phyloP scores from a whole-genome alignment of 495 filamentous ascomycete species.

The Xylaria telfairii region DNA sequence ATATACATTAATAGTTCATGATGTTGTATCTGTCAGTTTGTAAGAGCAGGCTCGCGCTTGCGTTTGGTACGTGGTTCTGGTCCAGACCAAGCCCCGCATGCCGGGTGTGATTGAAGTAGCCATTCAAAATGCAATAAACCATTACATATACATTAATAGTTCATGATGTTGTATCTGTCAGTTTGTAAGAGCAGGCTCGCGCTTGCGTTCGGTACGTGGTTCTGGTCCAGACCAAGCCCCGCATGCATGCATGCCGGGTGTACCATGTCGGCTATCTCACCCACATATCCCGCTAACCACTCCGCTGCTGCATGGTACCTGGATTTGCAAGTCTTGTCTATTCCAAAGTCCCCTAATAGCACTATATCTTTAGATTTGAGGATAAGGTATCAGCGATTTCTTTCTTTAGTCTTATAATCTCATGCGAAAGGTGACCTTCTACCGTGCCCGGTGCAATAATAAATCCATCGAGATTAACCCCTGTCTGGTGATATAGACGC shows the following conservation, averaged over 20 bases:
- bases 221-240: background rate
- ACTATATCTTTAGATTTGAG: background rate
- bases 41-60: too few relatives aligned
- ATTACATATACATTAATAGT: background rate
- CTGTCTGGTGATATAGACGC: conserved; percentile 13
- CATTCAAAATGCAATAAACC: background rate
- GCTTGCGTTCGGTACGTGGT: too few relatives aligned
- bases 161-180: background rate
- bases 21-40: background rate
- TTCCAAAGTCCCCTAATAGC: background rate
- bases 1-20: background rate
- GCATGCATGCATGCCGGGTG: conserved; percentile 11
- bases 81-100: too few relatives aligned
- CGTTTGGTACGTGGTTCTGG: too few relatives aligned
- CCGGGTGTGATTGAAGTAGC: background rate
- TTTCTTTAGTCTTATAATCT: background rate
- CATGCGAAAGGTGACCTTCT: background rate
- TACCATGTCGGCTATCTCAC: conserved; percentile 12
- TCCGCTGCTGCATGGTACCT: background rate
- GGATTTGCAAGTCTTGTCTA: background rate
- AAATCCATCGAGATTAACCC: background rate
- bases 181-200: too few relatives aligned
- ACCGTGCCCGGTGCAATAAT: background rate
- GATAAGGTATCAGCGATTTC: background rate
- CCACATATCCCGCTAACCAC: background rate